Evolutionary conservation across 371 early-diverging fungal species (phyloP).

Genomic region (Circinella minor): DNA sequence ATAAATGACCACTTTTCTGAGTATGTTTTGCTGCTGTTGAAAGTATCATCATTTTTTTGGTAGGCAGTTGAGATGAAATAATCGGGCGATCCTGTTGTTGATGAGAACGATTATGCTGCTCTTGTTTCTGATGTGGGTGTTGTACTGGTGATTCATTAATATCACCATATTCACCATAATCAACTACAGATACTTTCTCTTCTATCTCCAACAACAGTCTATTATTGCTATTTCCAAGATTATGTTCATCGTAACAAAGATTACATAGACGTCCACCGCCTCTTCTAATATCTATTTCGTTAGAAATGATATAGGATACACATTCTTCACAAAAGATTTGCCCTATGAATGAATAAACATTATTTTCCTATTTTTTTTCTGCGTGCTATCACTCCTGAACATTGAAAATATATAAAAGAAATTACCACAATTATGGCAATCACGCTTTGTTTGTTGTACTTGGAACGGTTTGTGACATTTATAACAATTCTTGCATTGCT

Average conservation of each 20-base stretch:
- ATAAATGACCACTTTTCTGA: slow-evolving; percentile 23
- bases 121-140: slow-evolving; percentile 13
- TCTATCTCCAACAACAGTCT: not conserved
- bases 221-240: slow-evolving; percentile 13
- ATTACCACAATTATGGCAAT: slow-evolving; percentile 86
- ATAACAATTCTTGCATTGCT: slow-evolving; percentile 82
- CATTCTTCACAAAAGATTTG: slow-evolving; percentile 63
- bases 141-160: slow-evolving; percentile 43
- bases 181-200: not conserved
- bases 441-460: slow-evolving; percentile 75
- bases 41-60: slow-evolving; percentile 50
- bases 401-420: not conserved
- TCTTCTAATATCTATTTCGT: slow-evolving; percentile 71
- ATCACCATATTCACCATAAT: not conserved
- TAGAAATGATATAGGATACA: slow-evolving; percentile 76
- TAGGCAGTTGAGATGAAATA: slow-evolving; percentile 47
- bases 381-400: no score
- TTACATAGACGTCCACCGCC: slow-evolving; percentile 84
- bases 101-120: not conserved
- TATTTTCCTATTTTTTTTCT: not conserved
- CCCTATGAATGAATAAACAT: slow-evolving; percentile 35
- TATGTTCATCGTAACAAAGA: slow-evolving; percentile 69
- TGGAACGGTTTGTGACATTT: slow-evolving; percentile 80
- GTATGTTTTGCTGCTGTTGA: slow-evolving; percentile 43
- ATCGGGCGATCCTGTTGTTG: slow-evolving; percentile 20